A percentile compares a stretch with the other conserved stretches of the same genome.
Conservation (phyloP, 2,329 filamentous ascomycete genomes). For the Ophiostoma ips region DNA sequence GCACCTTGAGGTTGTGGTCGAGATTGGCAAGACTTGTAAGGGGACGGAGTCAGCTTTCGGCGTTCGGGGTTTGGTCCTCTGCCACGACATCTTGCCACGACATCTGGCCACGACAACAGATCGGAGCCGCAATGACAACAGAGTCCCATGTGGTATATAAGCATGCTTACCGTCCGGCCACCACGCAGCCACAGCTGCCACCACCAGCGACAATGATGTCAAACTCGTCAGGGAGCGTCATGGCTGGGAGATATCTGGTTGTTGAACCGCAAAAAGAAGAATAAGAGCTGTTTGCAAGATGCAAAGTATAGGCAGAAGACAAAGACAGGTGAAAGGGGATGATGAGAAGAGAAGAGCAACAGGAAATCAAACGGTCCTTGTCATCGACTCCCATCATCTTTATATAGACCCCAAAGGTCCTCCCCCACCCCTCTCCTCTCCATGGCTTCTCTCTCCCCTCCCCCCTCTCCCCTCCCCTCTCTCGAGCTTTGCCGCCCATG, state of each 20-base stretch:
- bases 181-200: conserved; percentile 51
- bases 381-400: neutral
- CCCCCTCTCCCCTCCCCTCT: no score
- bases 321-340: neutral
- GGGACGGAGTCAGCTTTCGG: neutral
- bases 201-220: conserved; percentile 71
- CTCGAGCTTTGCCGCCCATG: no score
- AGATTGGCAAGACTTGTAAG: conserved; percentile 50
- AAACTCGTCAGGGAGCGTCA: conserved; percentile 54
- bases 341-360: neutral
- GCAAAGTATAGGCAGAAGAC: neutral
- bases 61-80: neutral
- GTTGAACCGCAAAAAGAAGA: no score
- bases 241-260: no score
- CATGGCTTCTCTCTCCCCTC: neutral
- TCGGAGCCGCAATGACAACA: conserved; percentile 14
- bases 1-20: conserved; percentile 57
- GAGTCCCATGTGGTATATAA: no score
- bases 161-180: conserved; percentile 37
- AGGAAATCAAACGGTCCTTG: neutral
- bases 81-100: neutral
- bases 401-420: neutral
- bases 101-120: neutral
- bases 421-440: neutral
- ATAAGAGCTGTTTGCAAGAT: neutral